Conservation (phyloP, 2,329 filamentous ascomycete species). For the Pseudocercospora cruenta region DNA sequence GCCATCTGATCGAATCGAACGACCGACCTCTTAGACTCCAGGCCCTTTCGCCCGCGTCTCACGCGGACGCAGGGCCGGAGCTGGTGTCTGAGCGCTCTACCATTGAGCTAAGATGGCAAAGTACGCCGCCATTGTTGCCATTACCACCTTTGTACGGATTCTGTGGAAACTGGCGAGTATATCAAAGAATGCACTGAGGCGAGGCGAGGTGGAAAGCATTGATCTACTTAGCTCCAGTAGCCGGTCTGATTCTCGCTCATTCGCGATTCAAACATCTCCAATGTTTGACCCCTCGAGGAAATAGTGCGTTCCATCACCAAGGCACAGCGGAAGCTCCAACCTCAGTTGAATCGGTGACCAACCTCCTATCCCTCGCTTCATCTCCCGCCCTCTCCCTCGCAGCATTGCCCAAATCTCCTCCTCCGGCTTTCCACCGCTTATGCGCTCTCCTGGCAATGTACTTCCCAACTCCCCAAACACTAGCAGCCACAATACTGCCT, state of each 20-base stretch:
- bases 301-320: neutral
- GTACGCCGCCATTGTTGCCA: neutral
- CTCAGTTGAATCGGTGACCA: neutral
- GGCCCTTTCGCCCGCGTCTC: too few relatives aligned
- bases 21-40: too few relatives aligned
- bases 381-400: slow-evolving; percentile 2
- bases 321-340: neutral
- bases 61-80: too few relatives aligned
- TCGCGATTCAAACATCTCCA: too few relatives aligned
- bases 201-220: too few relatives aligned
- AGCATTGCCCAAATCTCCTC: neutral
- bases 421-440: neutral
- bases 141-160: neutral
- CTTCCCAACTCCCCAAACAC: slow-evolving; percentile 1
- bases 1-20: too few relatives aligned
- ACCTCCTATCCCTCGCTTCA: neutral
- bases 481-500: neutral
- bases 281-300: too few relatives aligned
- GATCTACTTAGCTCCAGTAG: too few relatives aligned
- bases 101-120: neutral
- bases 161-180: neutral
- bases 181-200: neutral
- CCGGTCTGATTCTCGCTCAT: too few relatives aligned
- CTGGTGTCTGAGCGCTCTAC: neutral
- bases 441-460: slow-evolving; percentile 4